phyloP scores from a whole-genome alignment of 768 basidiomycete genomes.

The Calocera cornea region DNA sequence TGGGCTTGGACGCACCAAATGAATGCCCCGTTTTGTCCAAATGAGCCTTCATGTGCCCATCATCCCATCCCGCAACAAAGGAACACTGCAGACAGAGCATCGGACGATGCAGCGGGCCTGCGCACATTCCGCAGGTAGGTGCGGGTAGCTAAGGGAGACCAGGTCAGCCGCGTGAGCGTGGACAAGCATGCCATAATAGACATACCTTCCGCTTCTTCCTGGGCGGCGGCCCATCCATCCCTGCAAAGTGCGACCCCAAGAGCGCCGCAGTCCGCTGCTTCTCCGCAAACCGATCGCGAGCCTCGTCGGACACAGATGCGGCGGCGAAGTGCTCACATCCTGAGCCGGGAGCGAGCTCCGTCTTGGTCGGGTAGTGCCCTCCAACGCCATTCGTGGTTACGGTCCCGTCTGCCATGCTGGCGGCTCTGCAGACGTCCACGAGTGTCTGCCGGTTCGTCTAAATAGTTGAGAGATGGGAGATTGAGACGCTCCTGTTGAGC shows the following conservation, averaged over 20 bases:
- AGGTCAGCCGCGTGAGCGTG: not conserved
- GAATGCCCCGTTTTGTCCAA: slow-evolving; percentile 42
- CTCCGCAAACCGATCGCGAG: not conserved
- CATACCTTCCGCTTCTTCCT: not conserved
- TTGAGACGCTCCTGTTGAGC: not conserved
- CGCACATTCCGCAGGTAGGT: slow-evolving; percentile 53
- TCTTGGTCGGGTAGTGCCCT: not conserved
- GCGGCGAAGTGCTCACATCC: not conserved
- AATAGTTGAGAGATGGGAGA: not conserved
- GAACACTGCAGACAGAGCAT: slow-evolving; percentile 63
- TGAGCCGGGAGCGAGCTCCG: not conserved
- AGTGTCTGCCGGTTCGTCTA: not conserved
- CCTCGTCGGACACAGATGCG: not conserved
- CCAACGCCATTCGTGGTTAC: not conserved
- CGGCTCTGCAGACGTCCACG: not conserved
- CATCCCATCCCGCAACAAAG: slow-evolving; percentile 56
- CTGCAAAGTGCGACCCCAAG: not conserved
- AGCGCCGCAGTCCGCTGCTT: not conserved
- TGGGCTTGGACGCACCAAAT: slow-evolving; percentile 41
- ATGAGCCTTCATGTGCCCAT: slow-evolving; percentile 45
- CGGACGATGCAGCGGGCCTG: slow-evolving; percentile 42
- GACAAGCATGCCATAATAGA: not conserved
- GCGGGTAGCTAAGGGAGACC: slow-evolving; percentile 33
- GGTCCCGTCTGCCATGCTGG: not conserved
- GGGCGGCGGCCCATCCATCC: not conserved